Percentiles rank a stretch among this genome's conserved stretches.
These are phyloP conservation scores for Podila clonocystis DNA, from an alignment of 192 early-diverging fungal species.

Conservation along the genomic window DNA sequence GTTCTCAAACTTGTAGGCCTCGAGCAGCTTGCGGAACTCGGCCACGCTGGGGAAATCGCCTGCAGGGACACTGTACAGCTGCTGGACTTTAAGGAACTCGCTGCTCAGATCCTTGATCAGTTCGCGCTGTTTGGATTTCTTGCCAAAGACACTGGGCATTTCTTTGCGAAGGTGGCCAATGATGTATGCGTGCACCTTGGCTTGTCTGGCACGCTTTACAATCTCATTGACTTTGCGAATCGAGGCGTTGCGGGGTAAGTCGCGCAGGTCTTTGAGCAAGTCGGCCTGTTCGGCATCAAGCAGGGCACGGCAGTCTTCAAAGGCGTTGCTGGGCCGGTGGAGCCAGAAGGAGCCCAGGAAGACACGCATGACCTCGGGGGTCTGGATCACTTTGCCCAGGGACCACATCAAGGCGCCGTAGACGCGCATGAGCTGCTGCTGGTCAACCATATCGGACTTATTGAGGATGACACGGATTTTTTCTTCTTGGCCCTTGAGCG, in stretches of 20 bases:
- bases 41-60: constrained; percentile 91
- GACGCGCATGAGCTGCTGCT: constrained; percentile 90
- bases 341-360: constrained; percentile 88
- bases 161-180: constrained; percentile 83
- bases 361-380: constrained; percentile 91
- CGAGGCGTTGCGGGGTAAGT: constrained; percentile 81
- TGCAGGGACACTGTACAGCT: constrained; percentile 74
- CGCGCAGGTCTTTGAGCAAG: constrained; percentile 79
- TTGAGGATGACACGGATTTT: constrained; percentile 89
- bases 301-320: constrained; percentile 77
- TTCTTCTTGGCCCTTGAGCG: constrained; percentile 85
- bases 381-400: constrained; percentile 86
- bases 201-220: constrained; percentile 84
- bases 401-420: constrained; percentile 97
- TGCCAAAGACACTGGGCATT: constrained; percentile 88
- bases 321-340: constrained; percentile 67
- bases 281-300: constrained; percentile 81
- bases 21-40: constrained; percentile 73
- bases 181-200: constrained; percentile 86
- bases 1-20: constrained; percentile 82
- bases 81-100: constrained; percentile 84
- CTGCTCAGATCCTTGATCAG: constrained; percentile 73
- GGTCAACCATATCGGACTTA: constrained; percentile 88
- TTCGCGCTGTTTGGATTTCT: constrained; percentile 77
- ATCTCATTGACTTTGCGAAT: constrained; percentile 92